Evolutionary conservation across 2,329 filamentous ascomycete species (phyloP).

Genomic region (Xylaria sp.): DNA sequence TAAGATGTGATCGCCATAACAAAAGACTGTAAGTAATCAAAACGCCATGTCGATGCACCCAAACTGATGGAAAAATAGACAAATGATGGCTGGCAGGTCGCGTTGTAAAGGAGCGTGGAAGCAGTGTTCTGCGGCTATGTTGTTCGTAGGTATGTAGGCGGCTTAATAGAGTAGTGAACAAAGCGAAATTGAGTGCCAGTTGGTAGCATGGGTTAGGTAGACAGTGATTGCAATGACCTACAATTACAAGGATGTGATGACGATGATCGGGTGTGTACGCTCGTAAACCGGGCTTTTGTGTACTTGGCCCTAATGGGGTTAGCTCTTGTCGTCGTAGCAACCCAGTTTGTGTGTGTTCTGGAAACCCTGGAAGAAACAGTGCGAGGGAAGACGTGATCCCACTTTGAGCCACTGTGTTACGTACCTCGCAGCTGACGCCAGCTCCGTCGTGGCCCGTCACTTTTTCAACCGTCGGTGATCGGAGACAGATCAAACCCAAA

Average conservation of each 20-base stretch:
- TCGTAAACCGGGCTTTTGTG: slow-evolving; percentile 5
- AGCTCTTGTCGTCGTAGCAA: slow-evolving; percentile 17
- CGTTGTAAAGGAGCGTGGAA: slow-evolving; percentile 7
- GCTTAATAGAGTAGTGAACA: background rate
- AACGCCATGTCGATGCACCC: slow-evolving; percentile 20
- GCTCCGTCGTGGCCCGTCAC: no score
- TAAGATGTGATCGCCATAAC: slow-evolving; percentile 30
- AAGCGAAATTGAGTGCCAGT: background rate
- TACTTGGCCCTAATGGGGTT: slow-evolving; percentile 12
- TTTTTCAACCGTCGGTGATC: background rate
- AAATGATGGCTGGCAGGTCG: slow-evolving; percentile 13
- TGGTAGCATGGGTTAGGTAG: no score
- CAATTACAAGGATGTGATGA: slow-evolving; percentile 7
- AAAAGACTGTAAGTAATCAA: slow-evolving; percentile 21
- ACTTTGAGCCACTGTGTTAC: background rate
- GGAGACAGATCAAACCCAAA: no score
- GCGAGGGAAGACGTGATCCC: no score
- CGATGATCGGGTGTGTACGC: slow-evolving; percentile 8
- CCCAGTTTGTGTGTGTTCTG: background rate
- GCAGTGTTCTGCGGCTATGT: background rate
- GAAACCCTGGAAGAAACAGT: no score
- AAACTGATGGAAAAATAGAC: slow-evolving; percentile 15
- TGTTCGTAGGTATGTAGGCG: background rate
- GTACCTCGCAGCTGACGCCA: background rate
- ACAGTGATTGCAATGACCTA: background rate